A percentile compares a stretch with the other conserved stretches of the same genome.
Conservation (phyloP, 2,329 filamentous ascomycete species). For the Ceratocystis destructans region DNA sequence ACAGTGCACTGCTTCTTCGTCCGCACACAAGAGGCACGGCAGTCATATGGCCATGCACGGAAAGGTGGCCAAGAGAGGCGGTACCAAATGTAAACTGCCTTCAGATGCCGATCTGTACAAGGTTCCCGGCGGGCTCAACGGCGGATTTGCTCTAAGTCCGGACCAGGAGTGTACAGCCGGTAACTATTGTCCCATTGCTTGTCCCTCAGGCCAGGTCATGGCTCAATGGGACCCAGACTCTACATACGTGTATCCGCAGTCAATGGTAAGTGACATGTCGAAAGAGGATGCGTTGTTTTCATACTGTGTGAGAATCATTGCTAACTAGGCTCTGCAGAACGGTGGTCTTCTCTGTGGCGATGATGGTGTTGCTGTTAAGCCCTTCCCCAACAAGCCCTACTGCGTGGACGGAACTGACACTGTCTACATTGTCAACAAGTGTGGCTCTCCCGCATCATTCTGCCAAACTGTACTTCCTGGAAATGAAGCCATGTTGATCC, state of each 20-base stretch:
- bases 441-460: conserved; percentile 49
- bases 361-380: conserved; percentile 51
- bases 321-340: conserved; percentile 34
- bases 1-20: conserved; percentile 12
- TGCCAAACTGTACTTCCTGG: conserved; percentile 70
- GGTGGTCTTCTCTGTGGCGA: conserved; percentile 61
- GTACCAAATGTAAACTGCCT: conserved; percentile 47
- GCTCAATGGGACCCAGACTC: conserved; percentile 64
- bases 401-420: conserved; percentile 56
- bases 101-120: conserved; percentile 50
- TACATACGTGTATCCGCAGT: conserved; percentile 53
- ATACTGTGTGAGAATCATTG: conserved; percentile 8
- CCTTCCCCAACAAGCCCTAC: conserved; percentile 53
- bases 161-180: conserved; percentile 55
- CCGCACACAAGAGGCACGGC: conserved; percentile 9
- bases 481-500: conserved; percentile 71
- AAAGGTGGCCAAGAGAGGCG: conserved; percentile 20
- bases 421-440: conserved; percentile 53
- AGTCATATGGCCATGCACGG: conserved; percentile 13
- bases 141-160: conserved; percentile 67
- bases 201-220: conserved; percentile 61
- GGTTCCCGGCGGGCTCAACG: conserved; percentile 50
- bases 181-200: conserved; percentile 63
- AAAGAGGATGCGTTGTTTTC: background rate
- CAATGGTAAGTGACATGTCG: conserved; percentile 45